Base-by-base conservation (phyloP, 2,329 filamentous ascomycete species). In the Aspergillus fischeri region DNA sequence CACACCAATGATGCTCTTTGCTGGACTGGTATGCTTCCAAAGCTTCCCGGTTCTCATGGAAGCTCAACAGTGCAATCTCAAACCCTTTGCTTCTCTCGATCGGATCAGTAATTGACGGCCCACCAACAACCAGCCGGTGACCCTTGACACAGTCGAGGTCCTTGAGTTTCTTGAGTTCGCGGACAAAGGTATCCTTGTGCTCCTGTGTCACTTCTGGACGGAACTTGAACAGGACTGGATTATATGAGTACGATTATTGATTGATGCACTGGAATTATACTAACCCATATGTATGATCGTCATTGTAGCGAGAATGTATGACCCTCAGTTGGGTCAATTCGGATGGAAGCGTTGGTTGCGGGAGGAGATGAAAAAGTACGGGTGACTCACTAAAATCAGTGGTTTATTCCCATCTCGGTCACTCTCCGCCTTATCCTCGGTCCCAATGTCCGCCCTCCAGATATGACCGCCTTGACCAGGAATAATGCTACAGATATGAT, bases 31-130 rank as follows among this genome's bases (percentile, higher is more conserved):
- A 84, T 49, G 75, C 76, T 1, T 72, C 77, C 55, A 84, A 61
- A 0, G 80, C 82, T 7, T 69, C 69, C 5, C 63, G 67, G 24
- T 80, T 69, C 4, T 75, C 64, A 50, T 84, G 82, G 21, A 79
- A 82, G 70, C 81, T 83, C 41, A 84, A 53, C 0, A 84, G 68
- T 0, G 79, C 77, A 56, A 77, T 78, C 10, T 84, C 73, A 50
- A 77, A 83, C 0, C 81, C 81, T 58, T 84, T 81, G 66, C 80
- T 83, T 20, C 77, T 72, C 35, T 79, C 79, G 8, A 80, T 76
- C 0, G 81, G 81, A 24, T 79, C 73, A 0, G 81, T 84, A 4
- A 84, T 73, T 0, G 80, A 82, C 0, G 81, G 81, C 0, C 81
- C 80, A 0, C 82, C 82, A 4, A 83, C 81, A 0, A 81, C 65